phyloP scores from a whole-genome alignment of 768 basidiomycete species.

The Phaeotremella fagi region DNA sequence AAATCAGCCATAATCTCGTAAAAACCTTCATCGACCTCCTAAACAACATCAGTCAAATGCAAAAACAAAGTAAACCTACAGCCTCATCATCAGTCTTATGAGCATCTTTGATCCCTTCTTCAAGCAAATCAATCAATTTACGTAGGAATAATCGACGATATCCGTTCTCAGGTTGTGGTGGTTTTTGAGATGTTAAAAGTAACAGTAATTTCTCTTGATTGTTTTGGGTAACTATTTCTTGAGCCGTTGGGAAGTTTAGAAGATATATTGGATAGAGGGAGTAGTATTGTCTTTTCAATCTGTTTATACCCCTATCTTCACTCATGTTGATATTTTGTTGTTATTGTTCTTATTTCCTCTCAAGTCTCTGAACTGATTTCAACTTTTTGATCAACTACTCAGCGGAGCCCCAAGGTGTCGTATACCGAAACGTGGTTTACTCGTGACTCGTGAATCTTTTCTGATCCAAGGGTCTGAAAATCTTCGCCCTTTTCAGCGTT shows the following conservation, averaged over 20 bases:
- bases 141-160: conserved; percentile 28
- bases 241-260: conserved; percentile 11
- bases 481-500: no score
- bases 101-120: conserved; percentile 16
- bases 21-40: conserved; percentile 41
- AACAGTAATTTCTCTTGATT: no score
- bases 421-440: no score
- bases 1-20: conserved; percentile 20
- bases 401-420: no score
- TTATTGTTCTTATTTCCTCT: no score
- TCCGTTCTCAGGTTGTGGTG: conserved; percentile 12
- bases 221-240: neutral
- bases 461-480: no score
- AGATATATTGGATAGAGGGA: conserved; percentile 31
- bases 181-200: no score
- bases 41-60: neutral
- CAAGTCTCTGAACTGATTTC: no score
- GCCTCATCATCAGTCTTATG: conserved; percentile 12
- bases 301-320: no score
- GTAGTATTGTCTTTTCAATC: conserved; percentile 28
- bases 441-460: no score
- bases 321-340: no score
- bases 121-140: conserved; percentile 15
- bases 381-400: no score
- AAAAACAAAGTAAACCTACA: conserved; percentile 1